Percentiles rank a stretch among this genome's conserved stretches.
Evolutionary conservation across 345 rosid species (phyloP).

Genomic region (Boechera stricta): DNA sequence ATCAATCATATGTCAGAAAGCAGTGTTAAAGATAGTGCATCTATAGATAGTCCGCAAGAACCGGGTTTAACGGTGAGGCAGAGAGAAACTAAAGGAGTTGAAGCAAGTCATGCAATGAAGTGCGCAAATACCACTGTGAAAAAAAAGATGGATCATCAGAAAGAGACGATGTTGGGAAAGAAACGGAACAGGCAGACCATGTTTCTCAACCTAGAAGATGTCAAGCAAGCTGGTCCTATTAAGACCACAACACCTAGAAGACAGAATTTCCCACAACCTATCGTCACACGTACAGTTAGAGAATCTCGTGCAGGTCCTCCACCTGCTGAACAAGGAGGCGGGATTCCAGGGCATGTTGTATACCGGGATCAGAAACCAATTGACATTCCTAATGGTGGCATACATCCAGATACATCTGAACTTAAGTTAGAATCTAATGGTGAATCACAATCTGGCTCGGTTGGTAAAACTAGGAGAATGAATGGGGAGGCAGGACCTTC

Average conservation of each 20-base stretch:
- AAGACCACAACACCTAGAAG: constrained; percentile 83
- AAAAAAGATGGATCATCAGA: constrained; percentile 90
- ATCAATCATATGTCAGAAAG: constrained; percentile 54
- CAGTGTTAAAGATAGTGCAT: constrained; percentile 49
- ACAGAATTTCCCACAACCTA: constrained; percentile 62
- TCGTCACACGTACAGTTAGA: constrained; percentile 72
- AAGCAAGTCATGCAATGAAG: constrained; percentile 78
- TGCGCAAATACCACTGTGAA: constrained; percentile 70
- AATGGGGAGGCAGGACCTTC: constrained; percentile 63
- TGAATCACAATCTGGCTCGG: constrained; percentile 58
- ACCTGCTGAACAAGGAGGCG: constrained; percentile 62
- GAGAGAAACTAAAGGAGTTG: constrained; percentile 82
- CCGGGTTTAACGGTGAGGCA: constrained; percentile 54
- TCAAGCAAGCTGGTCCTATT: constrained; percentile 81
- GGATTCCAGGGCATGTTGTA: constrained; percentile 50
- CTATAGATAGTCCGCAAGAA: constrained; percentile 54
- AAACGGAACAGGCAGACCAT: constrained; percentile 91
- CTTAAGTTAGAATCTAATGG: constrained; percentile 72
- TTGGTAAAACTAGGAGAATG: constrained; percentile 64
- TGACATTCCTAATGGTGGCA: constrained; percentile 60
- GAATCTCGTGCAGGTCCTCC: constrained; percentile 61
- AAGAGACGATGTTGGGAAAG: constrained; percentile 98
- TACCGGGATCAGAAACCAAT: constrained; percentile 68
- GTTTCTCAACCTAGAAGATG: constrained; percentile 92
- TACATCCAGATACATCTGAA: constrained; percentile 55